Conservation (phyloP, 139 green algal genomes). For the Trebouxia sp. region DNA sequence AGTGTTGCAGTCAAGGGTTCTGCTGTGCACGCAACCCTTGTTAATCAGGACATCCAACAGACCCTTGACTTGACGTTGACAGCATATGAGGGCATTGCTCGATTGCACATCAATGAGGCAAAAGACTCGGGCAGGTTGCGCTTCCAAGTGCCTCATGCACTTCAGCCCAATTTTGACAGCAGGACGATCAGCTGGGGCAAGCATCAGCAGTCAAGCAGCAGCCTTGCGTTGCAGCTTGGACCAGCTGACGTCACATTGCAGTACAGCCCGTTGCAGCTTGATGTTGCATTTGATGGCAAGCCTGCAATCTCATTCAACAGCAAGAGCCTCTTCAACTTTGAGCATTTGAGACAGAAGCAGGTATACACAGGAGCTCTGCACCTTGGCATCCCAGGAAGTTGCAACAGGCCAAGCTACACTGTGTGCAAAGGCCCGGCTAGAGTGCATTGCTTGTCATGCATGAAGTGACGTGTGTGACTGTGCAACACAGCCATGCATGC, state of each 20-base stretch:
- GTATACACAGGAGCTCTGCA: constrained; percentile 26
- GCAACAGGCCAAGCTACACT: no score
- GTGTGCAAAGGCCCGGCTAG: no score
- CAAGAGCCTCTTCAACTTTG: constrained; percentile 81
- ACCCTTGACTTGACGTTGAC: constrained; percentile 68
- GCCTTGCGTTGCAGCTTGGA: constrained; percentile 25
- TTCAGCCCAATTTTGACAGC: constrained; percentile 53
- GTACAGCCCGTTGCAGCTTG: constrained; percentile 68
- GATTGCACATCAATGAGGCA: constrained; percentile 79
- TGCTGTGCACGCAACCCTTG: constrained; percentile 54
- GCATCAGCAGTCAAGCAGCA: constrained; percentile 29
- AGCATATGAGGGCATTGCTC: constrained; percentile 66
- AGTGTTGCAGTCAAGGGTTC: constrained; percentile 52
- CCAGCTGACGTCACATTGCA: constrained; percentile 49
- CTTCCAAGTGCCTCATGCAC: constrained; percentile 73
- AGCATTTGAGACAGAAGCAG: constrained; percentile 80
- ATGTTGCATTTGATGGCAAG: constrained; percentile 46
- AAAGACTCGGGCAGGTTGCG: neutral
- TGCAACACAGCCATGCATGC: no score
- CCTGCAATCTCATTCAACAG: constrained; percentile 75
- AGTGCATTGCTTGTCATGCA: no score
- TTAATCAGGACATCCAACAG: constrained; percentile 42
- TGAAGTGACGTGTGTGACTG: no score
- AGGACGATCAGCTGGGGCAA: constrained; percentile 32
- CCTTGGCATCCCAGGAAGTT: no score